These are phyloP conservation scores for Myxozyma neotropica DNA, from an alignment of 805 yeast species.

Conservation along the genomic window DNA sequence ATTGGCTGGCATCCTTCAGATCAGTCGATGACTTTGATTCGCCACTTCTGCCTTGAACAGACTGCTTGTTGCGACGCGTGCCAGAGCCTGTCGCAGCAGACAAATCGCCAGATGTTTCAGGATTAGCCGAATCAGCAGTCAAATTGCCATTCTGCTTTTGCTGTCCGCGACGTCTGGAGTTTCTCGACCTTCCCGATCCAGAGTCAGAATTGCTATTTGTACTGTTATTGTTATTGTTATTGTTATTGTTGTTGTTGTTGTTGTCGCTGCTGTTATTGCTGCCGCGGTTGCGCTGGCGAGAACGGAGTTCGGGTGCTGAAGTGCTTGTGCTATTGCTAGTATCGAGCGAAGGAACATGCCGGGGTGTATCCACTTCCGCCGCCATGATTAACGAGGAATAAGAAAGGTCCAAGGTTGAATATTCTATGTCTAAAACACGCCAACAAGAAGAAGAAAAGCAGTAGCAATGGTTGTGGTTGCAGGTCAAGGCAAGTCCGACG, in stretches of 20 bases:
- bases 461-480: no score
- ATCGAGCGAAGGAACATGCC: neutral
- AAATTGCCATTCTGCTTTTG: neutral
- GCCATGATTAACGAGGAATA: neutral
- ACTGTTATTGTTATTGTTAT: neutral
- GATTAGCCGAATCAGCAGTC: neutral
- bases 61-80: neutral
- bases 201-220: neutral
- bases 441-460: no score
- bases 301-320: neutral
- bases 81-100: neutral
- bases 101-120: neutral
- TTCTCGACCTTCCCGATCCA: neutral
- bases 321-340: neutral
- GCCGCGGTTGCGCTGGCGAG: neutral
- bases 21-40: neutral
- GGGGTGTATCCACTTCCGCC: slow-evolving; percentile 14
- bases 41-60: neutral
- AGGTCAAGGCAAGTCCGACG: no score
- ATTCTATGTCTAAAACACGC: no score
- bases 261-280: neutral
- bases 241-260: no score
- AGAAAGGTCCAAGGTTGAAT: no score
- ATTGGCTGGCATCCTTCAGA: neutral
- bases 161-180: slow-evolving; percentile 4